Evolutionary conservation across 1,284 basidiomycete genomes (phyloP), one percentile per base, ranked within the genome.

Genomic region (Microbotryum scabiosae): DNA sequence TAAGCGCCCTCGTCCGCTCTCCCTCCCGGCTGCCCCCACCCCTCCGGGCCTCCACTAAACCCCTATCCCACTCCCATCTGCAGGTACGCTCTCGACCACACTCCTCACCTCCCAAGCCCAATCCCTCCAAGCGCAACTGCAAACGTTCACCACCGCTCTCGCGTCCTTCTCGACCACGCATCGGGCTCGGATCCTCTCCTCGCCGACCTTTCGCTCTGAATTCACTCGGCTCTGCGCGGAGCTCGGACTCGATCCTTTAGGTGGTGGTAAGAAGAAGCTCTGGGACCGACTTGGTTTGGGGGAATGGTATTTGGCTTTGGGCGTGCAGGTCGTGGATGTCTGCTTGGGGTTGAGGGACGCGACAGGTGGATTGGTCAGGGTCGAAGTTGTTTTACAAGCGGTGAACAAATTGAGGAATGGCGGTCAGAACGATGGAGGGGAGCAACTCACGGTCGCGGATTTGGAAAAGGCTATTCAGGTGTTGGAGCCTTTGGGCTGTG

Each of bases 191-290:
- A 97, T 99, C 72, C 82, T 84, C 61, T 80, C 81, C 59, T 89
- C 97, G 71, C 89, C 96, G 1, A 81, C 82, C 2, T 94, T 98
- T 73, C 82, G 94, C 3, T 87, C 88, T 79, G 87, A 86, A 18
- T 98, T 98, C 76, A 90, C 93, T 70, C 86, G 89, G 63, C 97
- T 98, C 91, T 99, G 96, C 74, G 83, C 87, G 1, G 85, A 86
- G 18, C 88, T 99, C 59, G 92, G 91, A 30, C 90, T 99, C 21
- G 96, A 98, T 74, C 94, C 96, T 0, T 82, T 98, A 21, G 87
- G 73, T 0, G 73, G 75, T 1, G 71, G 69, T 2, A 86, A 87
- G 0, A 85, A 85, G 64, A 87, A 87, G n/a, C 84, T 90, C 3
- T 92, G 88, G 87, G 73, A 72, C 59, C 65, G 65, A 51, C 85